These are phyloP conservation scores for Sporothrix globosa DNA, from an alignment of 2,329 filamentous ascomycete species.

Conservation along the genomic window DNA sequence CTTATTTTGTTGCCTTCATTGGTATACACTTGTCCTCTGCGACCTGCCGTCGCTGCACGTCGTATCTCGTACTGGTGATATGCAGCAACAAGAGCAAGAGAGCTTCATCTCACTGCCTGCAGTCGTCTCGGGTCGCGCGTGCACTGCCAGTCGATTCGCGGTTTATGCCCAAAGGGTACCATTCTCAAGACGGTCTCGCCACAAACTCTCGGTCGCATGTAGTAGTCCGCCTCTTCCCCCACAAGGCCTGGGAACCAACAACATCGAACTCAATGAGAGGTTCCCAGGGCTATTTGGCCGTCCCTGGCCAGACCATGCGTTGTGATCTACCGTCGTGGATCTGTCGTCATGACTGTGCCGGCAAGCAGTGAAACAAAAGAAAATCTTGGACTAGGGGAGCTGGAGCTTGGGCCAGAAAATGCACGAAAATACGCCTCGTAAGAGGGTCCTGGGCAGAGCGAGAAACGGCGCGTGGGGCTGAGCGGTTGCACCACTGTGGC, in stretches of 20 bases:
- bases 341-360: slow-evolving; percentile 23
- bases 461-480: slow-evolving; percentile 35
- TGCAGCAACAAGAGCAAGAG: not conserved
- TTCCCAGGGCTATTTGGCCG: not conserved
- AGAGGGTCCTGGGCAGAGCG: slow-evolving; percentile 24
- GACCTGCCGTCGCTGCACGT: not conserved
- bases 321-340: slow-evolving; percentile 19
- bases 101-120: not conserved
- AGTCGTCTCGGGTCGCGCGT: not conserved
- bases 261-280: not conserved
- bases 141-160: not conserved
- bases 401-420: not conserved
- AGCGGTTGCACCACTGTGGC: slow-evolving; percentile 28
- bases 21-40: slow-evolving; percentile 3
- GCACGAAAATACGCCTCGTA: slow-evolving; percentile 31
- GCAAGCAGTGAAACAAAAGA: not conserved
- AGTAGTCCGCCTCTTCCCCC: not conserved
- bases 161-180: not conserved
- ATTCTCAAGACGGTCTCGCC: not conserved
- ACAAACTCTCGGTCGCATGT: slow-evolving; percentile 5
- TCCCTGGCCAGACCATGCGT: not conserved
- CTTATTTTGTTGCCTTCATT: not conserved
- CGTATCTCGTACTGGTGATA: slow-evolving; percentile 10
- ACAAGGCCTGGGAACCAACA: not conserved
- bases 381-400: not conserved